These are phyloP conservation scores for Pichia sp. DNA, from an alignment of 1,139 yeast genomes.

Conservation along the genomic window DNA sequence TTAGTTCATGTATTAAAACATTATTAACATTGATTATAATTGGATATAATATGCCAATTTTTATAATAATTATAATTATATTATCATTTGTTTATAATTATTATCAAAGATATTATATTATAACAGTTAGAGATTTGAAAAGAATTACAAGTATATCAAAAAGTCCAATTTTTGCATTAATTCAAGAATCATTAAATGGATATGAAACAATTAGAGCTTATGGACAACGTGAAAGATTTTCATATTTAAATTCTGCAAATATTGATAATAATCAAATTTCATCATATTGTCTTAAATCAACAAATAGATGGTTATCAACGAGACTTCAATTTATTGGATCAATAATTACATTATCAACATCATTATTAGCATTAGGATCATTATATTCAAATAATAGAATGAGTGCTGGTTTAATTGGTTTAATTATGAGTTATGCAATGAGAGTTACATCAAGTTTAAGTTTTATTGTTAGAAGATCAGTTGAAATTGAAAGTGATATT, in stretches of 20 bases:
- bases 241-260: slow-evolving; percentile 40
- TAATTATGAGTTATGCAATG: slow-evolving; percentile 65
- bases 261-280: slow-evolving; percentile 45
- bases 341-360: slow-evolving; percentile 52
- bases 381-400: slow-evolving; percentile 43
- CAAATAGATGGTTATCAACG: slow-evolving; percentile 68
- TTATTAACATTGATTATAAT: slow-evolving; percentile 46
- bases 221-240: slow-evolving; percentile 41
- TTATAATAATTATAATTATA: slow-evolving; percentile 37
- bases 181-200: slow-evolving; percentile 58
- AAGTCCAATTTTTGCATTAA: slow-evolving; percentile 59
- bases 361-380: slow-evolving; percentile 45
- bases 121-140: slow-evolving; percentile 51
- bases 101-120: slow-evolving; percentile 47
- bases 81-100: slow-evolving; percentile 43
- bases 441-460: slow-evolving; percentile 56
- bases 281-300: slow-evolving; percentile 57
- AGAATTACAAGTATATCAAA: slow-evolving; percentile 45
- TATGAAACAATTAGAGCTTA: slow-evolving; percentile 56
- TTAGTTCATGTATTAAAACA: slow-evolving; percentile 38
- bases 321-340: slow-evolving; percentile 68
- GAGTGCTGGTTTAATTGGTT: slow-evolving; percentile 65
- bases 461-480: slow-evolving; percentile 59
- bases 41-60: slow-evolving; percentile 45
- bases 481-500: slow-evolving; percentile 67